Percentiles rank a stretch among this genome's conserved stretches.
These are phyloP conservation scores for Carex kokanica DNA, from an alignment of 176 grass and related monocot species.

Conservation along the genomic window DNA sequence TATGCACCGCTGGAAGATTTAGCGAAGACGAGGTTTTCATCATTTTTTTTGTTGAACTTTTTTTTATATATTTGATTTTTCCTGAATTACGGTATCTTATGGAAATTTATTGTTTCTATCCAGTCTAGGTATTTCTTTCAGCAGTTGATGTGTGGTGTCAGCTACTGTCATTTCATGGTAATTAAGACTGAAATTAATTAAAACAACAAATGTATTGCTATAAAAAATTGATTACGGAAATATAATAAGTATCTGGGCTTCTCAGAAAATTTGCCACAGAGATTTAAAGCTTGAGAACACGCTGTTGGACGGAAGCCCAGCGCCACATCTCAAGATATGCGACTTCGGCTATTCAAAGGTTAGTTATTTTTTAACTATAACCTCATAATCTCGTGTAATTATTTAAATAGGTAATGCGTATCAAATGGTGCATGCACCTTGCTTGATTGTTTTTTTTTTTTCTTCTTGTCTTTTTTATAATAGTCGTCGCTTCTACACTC, in stretches of 20 bases:
- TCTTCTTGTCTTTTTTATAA: neutral
- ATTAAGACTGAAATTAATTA: neutral
- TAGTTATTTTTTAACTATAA: neutral
- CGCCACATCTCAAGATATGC: conserved; percentile 87
- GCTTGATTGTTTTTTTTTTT: neutral
- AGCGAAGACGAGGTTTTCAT: conserved; percentile 80
- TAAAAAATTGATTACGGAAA: neutral
- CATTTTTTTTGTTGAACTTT: neutral
- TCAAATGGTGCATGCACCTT: conserved; percentile 2
- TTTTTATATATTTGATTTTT: neutral
- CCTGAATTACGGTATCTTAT: neutral
- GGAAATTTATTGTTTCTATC: neutral
- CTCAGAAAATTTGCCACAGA: conserved; percentile 95
- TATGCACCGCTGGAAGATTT: conserved; percentile 83
- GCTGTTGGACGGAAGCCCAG: conserved; percentile 73
- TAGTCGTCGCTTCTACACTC: conserved; percentile 92
- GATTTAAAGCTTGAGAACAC: conserved; percentile 99
- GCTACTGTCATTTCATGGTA: conserved; percentile 98
- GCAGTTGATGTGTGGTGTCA: conserved; percentile 91
- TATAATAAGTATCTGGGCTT: conserved; percentile 16
- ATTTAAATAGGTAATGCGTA: neutral
- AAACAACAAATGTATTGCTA: neutral
- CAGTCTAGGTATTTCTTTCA: conserved; percentile 97
- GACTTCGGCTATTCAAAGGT: conserved; percentile 99
- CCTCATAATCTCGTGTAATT: neutral